These are phyloP conservation scores for Elongisporangium undulatum DNA, from an alignment of 352 stramenopile species.

Conservation along the genomic window DNA sequence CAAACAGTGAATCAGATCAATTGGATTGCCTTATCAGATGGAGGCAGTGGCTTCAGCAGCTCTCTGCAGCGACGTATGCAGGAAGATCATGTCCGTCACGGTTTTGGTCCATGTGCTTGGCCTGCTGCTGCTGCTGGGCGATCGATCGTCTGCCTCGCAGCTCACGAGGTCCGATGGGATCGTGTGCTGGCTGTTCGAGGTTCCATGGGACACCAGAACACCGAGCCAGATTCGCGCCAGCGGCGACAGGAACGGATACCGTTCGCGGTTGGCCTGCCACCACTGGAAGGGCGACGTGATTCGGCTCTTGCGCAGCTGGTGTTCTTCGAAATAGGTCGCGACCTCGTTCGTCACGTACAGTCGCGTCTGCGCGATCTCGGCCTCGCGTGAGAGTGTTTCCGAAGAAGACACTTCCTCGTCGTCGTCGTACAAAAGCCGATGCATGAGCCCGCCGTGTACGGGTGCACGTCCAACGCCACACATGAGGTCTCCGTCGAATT, in stretches of 20 bases:
- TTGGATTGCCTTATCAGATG: neutral
- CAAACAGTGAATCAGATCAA: neutral
- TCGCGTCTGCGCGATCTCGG: conserved; percentile 31
- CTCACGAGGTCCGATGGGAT: conserved; percentile 4
- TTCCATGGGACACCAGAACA: conserved; percentile 10
- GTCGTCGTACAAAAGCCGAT: conserved; percentile 46
- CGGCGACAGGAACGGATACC: conserved; percentile 31
- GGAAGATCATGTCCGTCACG: conserved; percentile 15
- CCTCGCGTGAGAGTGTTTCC: conserved; percentile 24
- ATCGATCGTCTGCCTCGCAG: neutral
- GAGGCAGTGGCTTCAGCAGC: neutral
- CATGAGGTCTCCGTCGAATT: conserved; percentile 32
- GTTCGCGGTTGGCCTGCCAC: conserved; percentile 36
- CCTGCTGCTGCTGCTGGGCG: conserved; percentile 2
- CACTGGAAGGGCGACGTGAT: conserved; percentile 40
- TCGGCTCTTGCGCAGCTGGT: conserved; percentile 35
- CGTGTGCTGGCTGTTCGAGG: neutral
- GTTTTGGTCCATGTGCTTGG: conserved; percentile 1
- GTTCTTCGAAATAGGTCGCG: conserved; percentile 31
- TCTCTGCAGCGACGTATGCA: conserved; percentile 7
- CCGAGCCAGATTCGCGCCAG: conserved; percentile 37
- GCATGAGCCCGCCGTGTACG: conserved; percentile 31
- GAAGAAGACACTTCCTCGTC: conserved; percentile 30
- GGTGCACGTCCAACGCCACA: conserved; percentile 13
- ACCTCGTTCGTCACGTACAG: conserved; percentile 34